Percentiles rank a stretch among this genome's conserved stretches.
Evolutionary conservation across 1,284 basidiomycete species (phyloP).

Genomic region (Malassezia psittaci): DNA sequence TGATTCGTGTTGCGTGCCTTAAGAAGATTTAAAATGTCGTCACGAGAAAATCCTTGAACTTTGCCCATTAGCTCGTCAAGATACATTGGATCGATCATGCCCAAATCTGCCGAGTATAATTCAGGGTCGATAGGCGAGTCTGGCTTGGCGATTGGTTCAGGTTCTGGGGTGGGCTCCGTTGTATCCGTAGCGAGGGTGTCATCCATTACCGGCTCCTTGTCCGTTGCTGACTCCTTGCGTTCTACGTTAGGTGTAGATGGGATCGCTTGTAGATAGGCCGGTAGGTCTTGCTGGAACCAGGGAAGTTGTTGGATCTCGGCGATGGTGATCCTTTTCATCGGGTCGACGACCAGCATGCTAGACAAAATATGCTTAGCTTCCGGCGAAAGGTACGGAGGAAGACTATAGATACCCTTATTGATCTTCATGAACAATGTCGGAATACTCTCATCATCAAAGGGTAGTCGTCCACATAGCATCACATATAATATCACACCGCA

Average conservation of each 20-base stretch:
- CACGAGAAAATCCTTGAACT: conserved; percentile 66
- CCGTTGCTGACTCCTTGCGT: conserved; percentile 12
- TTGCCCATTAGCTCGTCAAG: conserved; percentile 68
- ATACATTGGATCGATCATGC: conserved; percentile 76
- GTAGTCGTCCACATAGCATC: conserved; percentile 44
- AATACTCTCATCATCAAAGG: conserved; percentile 47
- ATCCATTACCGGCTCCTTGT: conserved; percentile 18
- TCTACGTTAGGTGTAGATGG: conserved; percentile 59
- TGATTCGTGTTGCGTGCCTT: conserved; percentile 79
- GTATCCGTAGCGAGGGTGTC: conserved; percentile 5
- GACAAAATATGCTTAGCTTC: conserved; percentile 41
- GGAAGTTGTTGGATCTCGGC: conserved; percentile 41
- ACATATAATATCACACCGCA: conserved; percentile 47
- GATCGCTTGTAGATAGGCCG: conserved; percentile 55
- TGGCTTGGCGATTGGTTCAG: not conserved
- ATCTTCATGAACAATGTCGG: conserved; percentile 48
- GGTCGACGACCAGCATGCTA: conserved; percentile 46
- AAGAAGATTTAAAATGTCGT: conserved; percentile 75
- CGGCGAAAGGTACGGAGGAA: conserved; percentile 40
- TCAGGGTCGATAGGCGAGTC: not conserved
- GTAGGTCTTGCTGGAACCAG: conserved; percentile 45
- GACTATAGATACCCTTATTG: conserved; percentile 43
- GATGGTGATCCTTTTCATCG: conserved; percentile 46
- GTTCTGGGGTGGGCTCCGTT: not conserved
- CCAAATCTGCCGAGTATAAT: conserved; percentile 53